Conservation (phyloP, 352 stramenopile genomes). For the Plasmopara muralis region DNA sequence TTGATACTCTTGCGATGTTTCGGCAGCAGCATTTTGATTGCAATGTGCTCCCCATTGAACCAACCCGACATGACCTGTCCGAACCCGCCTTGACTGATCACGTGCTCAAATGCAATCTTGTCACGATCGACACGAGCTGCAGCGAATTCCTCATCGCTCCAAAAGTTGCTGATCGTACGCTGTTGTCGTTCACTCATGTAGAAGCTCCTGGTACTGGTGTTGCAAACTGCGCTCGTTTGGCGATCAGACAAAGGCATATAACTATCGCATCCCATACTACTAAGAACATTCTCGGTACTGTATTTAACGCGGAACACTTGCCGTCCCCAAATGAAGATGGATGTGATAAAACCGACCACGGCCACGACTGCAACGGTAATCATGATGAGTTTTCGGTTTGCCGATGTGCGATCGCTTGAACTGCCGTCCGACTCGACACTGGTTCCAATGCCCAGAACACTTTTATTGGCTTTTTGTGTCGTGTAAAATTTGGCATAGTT, state of each 20-base stretch:
- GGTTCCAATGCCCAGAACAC: not conserved
- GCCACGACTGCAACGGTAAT: slow-evolving; percentile 11
- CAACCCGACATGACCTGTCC: slow-evolving; percentile 16
- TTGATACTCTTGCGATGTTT: slow-evolving; percentile 21
- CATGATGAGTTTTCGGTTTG: slow-evolving; percentile 1
- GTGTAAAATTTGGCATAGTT: slow-evolving; percentile 26
- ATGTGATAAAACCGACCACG: slow-evolving; percentile 16
- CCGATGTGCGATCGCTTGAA: not conserved
- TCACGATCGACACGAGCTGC: slow-evolving; percentile 19
- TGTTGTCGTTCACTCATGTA: slow-evolving; percentile 12
- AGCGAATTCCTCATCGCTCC: slow-evolving; percentile 24
- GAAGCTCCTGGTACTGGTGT: slow-evolving; percentile 16
- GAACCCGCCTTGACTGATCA: slow-evolving; percentile 19
- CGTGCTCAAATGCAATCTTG: slow-evolving; percentile 17
- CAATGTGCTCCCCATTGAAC: slow-evolving; percentile 21
- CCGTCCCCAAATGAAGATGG: slow-evolving; percentile 20
- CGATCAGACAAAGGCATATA: slow-evolving; percentile 7
- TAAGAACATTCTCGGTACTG: not conserved
- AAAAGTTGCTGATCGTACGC: slow-evolving; percentile 27
- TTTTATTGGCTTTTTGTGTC: slow-evolving; percentile 7
- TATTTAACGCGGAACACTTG: not conserved
- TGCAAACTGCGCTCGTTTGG: slow-evolving; percentile 13
- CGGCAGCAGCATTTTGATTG: slow-evolving; percentile 25
- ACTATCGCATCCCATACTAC: slow-evolving; percentile 5
- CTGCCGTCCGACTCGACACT: not conserved